These are phyloP conservation scores for Amylocarpus encephaloides DNA, from an alignment of 2,329 filamentous ascomycete species.

Conservation along the genomic window DNA sequence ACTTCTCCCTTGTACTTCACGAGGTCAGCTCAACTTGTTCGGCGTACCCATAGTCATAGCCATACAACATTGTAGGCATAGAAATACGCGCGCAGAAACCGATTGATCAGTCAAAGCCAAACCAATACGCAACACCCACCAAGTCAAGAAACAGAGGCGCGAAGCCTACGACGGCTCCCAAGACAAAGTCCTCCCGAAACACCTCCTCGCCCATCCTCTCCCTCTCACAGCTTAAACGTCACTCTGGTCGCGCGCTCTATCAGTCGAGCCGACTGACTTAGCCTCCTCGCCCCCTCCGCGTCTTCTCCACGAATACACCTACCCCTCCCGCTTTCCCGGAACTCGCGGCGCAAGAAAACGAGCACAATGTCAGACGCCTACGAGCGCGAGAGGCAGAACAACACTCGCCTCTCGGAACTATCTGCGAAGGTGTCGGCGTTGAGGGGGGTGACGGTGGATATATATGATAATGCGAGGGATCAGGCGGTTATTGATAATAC, in stretches of 20 bases:
- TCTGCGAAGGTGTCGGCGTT: conserved; percentile 86
- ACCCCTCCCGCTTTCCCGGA: neutral
- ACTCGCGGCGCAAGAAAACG: neutral
- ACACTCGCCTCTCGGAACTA: conserved; percentile 86
- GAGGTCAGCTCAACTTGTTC: no score
- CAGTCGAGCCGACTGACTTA: neutral
- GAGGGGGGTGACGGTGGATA: conserved; percentile 91
- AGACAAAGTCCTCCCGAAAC: neutral
- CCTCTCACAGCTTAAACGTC: neutral
- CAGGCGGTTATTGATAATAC: conserved; percentile 85
- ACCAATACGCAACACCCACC: neutral
- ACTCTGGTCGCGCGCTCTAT: no score
- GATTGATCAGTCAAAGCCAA: neutral
- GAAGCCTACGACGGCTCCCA: neutral
- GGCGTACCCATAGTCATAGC: no score
- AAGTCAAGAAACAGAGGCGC: conserved; percentile 3
- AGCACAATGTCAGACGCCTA: conserved; percentile 66
- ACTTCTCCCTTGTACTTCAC: neutral
- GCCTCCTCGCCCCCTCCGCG: neutral
- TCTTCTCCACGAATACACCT: neutral
- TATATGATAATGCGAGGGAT: conserved; percentile 89
- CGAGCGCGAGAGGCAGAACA: conserved; percentile 85
- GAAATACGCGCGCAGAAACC: no score
- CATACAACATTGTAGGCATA: no score
- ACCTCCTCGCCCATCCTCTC: neutral